These are phyloP conservation scores for Zasmidium citrigriseum DNA, from an alignment of 2,329 filamentous ascomycete genomes.

Conservation along the genomic window DNA sequence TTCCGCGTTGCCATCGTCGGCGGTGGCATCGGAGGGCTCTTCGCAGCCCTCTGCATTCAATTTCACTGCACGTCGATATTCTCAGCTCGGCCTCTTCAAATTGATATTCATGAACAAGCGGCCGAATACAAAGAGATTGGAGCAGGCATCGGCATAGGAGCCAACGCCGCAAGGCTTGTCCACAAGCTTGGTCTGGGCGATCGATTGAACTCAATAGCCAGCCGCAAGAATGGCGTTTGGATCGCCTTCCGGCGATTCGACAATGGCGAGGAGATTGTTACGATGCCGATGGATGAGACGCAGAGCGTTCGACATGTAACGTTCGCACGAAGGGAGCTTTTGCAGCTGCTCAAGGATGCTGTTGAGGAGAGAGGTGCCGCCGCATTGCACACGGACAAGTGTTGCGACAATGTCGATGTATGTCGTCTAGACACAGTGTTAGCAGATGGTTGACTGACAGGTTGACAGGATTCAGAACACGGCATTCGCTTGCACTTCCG, in stretches of 20 bases:
- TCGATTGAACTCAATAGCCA: slow-evolving; percentile 32
- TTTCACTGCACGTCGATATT: slow-evolving; percentile 32
- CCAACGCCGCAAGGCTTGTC: slow-evolving; percentile 38
- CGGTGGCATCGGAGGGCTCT: slow-evolving; percentile 44
- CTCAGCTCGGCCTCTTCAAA: slow-evolving; percentile 1
- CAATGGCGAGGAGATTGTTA: slow-evolving; percentile 36
- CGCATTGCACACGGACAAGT: slow-evolving; percentile 31
- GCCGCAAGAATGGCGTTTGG: slow-evolving; percentile 25
- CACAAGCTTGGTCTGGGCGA: slow-evolving; percentile 38
- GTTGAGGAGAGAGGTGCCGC: slow-evolving; percentile 27
- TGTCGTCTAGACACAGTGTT: too few relatives aligned
- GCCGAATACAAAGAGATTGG: slow-evolving; percentile 39
- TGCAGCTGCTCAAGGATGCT: slow-evolving; percentile 29
- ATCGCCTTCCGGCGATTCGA: slow-evolving; percentile 39
- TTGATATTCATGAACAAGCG: slow-evolving; percentile 41
- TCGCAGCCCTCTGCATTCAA: slow-evolving; percentile 38
- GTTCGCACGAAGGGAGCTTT: slow-evolving; percentile 28
- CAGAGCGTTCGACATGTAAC: slow-evolving; percentile 23
- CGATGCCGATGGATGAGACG: slow-evolving; percentile 30
- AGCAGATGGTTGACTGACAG: too few relatives aligned
- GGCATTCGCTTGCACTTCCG: too few relatives aligned
- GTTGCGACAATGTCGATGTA: slow-evolving; percentile 22
- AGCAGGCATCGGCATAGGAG: slow-evolving; percentile 39
- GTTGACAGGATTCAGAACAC: slow-evolving; percentile 29
- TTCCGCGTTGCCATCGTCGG: slow-evolving; percentile 41